Evolutionary conservation across 352 stramenopile genomes (phyloP), one percentile per base, ranked within the genome.

Genomic region (Phytophthora palmivora): DNA sequence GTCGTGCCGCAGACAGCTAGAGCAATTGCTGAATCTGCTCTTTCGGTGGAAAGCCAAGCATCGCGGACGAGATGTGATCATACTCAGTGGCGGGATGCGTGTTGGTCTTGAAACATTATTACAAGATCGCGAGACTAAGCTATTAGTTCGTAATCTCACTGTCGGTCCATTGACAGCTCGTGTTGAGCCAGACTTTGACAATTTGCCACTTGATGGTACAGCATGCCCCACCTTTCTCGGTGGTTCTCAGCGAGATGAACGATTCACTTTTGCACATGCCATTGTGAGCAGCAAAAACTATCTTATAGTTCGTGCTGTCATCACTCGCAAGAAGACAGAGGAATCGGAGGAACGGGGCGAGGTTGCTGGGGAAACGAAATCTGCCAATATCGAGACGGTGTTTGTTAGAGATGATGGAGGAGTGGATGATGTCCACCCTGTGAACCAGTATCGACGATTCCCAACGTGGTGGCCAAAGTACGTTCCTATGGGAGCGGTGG

Each of bases 31-130:
- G 9, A 61, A 79, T 21, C 47, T 94, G 3, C 49, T 94, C 12
- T 94, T 94, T 41, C 76, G 79, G 9, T 94, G 85, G 85, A 94
- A 94, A 33, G 62, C 79, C 8, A 92, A 92, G 52, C 72, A 72
- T 16, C 75, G 71, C 24, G 85, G 85, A 1, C 82, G 85, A 14
- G 85, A 94, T 38, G 67, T 89, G 6, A 56, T 91, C 10, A 48
- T 94, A 10, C 67, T 94, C n/a, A 92, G 81, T 37, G 85, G 85
- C 24, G 79, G 78, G 2, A 82, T 91, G 67, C 63, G 70, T 3
- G 58, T 89, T 33, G 82, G 79, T 0, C 70, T 94, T 16, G 83
- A 94, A 43, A 90, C 82, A 15, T 30, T 91, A 16, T 21, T 94
- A 1, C 67, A 76, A 42, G 82, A 94, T 48, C 58, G 44, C 2